Evolutionary conservation across 2,329 filamentous ascomycete species (phyloP), one percentile per base, ranked within the genome.

Genomic region (Pestalotiopsis sp.): DNA sequence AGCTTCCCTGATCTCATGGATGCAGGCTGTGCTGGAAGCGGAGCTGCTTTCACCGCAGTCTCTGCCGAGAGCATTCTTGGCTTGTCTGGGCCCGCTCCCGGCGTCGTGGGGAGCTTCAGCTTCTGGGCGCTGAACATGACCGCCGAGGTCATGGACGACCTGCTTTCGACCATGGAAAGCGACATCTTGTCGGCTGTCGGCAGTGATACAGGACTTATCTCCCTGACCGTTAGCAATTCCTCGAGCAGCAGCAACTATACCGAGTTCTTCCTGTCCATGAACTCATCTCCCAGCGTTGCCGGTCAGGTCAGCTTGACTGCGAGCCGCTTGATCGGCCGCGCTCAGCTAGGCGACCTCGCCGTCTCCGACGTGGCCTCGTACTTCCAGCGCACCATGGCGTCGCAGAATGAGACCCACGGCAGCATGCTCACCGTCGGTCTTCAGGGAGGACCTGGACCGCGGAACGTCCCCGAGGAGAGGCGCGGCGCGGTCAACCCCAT

Each of bases 1-100:
- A 63, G 36, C 38, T 38, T 63, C 27, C 60, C 60, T 13, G 60
- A 63, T n/a, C 27, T 63, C 60, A 63, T 63, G 60, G 60, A 63
- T 40, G 14, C n/a, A n/a, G 60, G 60, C 36, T 14, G 38, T 13
- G 31, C 60, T 13, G 60, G 60, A 17, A 40, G 31, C 40, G 60
- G 60, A 17, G n/a, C 36, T 45, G 38, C 60, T 31, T 25, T 45
- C 2, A 45, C 38, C 14, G 60, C 31, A 63, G 12, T 4, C 12
- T 63, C 60, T n/a, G 60, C 12, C 4, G 12, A 40, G 6, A 38
- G 27, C 23, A 63, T 63, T 13, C 38, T 63, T 5, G 36, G 60
- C 2, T 36, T 63, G n/a, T 27, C 60, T 6, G 27, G 13, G 14
- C 4, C 36, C 9, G 11, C n/a, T 7, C 60, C 60, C 14, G 60